These are phyloP conservation scores for Dictyostelium firmibasis DNA, from an alignment of 78 protist species.

Conservation along the genomic window DNA sequence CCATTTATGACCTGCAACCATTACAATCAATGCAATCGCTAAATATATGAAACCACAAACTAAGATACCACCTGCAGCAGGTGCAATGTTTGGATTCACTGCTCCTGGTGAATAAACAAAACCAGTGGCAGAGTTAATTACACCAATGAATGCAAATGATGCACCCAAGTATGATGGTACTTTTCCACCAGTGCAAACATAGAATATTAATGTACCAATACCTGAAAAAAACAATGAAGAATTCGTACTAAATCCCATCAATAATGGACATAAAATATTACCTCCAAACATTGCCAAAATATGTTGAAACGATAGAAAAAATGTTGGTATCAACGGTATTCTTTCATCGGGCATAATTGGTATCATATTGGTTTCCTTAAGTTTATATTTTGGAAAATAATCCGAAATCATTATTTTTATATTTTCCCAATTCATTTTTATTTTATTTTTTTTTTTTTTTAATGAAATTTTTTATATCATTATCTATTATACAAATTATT, in stretches of 20 bases:
- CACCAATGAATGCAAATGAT: slow-evolving; percentile 51
- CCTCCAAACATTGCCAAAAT: slow-evolving; percentile 65
- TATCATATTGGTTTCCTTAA: background rate
- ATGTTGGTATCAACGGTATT: background rate
- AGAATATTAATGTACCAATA: slow-evolving; percentile 41
- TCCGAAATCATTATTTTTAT: background rate
- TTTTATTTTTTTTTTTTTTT: background rate
- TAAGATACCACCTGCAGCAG: slow-evolving; percentile 29
- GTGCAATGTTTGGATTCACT: background rate
- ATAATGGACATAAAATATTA: slow-evolving; percentile 14
- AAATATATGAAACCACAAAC: slow-evolving; percentile 20
- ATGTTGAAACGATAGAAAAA: slow-evolving; percentile 27
- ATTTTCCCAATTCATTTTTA: background rate
- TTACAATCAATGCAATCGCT: background rate
- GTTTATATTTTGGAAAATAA: slow-evolving; percentile 49
- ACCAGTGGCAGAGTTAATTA: slow-evolving; percentile 36
- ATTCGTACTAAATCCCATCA: slow-evolving; percentile 10
- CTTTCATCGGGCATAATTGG: slow-evolving; percentile 6
- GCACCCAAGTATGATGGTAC: slow-evolving; percentile 31
- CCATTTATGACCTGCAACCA: slow-evolving; percentile 25
- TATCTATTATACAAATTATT: background rate
- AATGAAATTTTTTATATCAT: background rate
- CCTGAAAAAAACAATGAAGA: slow-evolving; percentile 5
- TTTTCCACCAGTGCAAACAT: slow-evolving; percentile 16
- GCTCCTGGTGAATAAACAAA: background rate